These are phyloP conservation scores for Crepidotus variabilis DNA, from an alignment of 768 basidiomycete genomes.

Conservation along the genomic window DNA sequence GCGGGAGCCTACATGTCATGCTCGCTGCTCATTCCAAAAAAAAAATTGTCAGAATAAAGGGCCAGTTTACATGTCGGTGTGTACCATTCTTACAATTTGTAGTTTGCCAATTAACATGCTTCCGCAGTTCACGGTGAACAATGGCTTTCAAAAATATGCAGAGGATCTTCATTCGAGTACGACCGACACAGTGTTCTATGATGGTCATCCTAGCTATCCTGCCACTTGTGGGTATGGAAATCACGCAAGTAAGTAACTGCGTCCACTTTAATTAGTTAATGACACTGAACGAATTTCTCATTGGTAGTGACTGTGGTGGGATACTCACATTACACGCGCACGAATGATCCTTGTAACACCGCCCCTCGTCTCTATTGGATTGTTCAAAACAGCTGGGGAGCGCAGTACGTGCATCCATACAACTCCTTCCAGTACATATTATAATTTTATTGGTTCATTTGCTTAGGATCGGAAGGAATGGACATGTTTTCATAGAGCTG, in stretches of 20 bases:
- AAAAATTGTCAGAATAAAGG: too few relatives aligned
- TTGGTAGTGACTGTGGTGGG: not conserved
- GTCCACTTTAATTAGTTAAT: not conserved
- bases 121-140: not conserved
- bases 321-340: not conserved
- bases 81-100: not conserved
- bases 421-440: too few relatives aligned
- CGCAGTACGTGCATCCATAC: too few relatives aligned
- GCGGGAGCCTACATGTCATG: too few relatives aligned
- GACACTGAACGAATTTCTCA: not conserved
- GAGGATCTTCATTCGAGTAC: not conserved
- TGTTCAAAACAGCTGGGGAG: conserved; percentile 59
- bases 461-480: too few relatives aligned
- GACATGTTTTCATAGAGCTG: too few relatives aligned
- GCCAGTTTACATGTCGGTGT: too few relatives aligned
- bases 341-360: not conserved
- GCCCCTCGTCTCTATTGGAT: conserved; percentile 46
- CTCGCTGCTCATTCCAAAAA: too few relatives aligned
- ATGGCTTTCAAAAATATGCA: not conserved
- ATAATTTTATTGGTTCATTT: too few relatives aligned
- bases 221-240: not conserved
- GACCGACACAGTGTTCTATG: not conserved
- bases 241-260: not conserved
- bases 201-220: not conserved
- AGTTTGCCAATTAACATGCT: not conserved